phyloP scores from a whole-genome alignment of 2,329 filamentous ascomycete genomes.

The Cercospora brassicicola region DNA sequence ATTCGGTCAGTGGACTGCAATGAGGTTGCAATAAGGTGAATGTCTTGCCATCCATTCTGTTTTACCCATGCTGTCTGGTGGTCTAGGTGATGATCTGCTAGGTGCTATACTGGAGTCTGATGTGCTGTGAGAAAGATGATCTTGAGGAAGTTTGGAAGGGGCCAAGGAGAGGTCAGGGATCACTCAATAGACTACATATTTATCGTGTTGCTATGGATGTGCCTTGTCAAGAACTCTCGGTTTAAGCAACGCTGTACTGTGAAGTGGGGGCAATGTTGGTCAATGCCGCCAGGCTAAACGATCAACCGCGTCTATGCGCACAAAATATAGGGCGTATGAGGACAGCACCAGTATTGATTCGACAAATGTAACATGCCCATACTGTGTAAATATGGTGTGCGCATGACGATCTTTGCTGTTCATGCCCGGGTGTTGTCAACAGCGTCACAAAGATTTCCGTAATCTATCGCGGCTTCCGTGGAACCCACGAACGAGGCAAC shows the following conservation, averaged over 20 bases:
- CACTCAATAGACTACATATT: neutral
- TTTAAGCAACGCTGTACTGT: neutral
- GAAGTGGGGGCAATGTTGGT: neutral
- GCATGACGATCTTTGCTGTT: neutral
- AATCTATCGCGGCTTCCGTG: neutral
- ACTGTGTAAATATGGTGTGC: neutral
- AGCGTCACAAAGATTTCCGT: neutral
- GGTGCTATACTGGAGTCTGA: neutral
- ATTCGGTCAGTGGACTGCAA: neutral
- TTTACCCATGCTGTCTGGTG: conserved; percentile 38
- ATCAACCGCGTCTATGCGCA: neutral
- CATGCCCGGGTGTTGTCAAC: neutral
- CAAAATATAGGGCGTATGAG: neutral
- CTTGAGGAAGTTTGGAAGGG: neutral
- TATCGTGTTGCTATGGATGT: neutral
- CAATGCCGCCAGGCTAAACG: neutral
- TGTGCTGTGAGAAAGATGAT: neutral
- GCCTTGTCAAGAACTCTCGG: neutral
- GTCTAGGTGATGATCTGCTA: conserved; percentile 22
- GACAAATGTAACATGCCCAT: neutral
- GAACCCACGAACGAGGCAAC: neutral
- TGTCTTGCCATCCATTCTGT: conserved; percentile 49
- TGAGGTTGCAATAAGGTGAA: neutral
- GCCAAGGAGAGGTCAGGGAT: neutral
- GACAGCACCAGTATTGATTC: neutral